Evolutionary conservation across 805 yeast species (phyloP).

Genomic region (Cyberlindnera meyerae): DNA sequence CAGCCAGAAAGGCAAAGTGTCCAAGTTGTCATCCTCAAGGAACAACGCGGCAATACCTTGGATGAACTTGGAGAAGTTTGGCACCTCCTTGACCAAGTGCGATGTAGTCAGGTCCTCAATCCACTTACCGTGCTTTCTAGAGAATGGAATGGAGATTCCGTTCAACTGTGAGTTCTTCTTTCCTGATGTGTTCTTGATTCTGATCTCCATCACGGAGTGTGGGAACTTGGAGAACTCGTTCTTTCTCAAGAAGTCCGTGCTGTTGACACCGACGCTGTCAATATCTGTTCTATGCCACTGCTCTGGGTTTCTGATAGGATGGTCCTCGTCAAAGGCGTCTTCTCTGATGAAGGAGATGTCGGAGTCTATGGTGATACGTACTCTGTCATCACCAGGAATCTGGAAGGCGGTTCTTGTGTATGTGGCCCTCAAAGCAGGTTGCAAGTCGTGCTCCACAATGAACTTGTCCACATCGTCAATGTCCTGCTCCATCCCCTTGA

Average conservation of each 20-base stretch:
- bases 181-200: conserved; percentile 45
- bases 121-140: conserved; percentile 63
- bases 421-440: conserved; percentile 82
- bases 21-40: conserved; percentile 86
- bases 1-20: conserved; percentile 90
- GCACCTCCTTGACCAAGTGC: conserved; percentile 87
- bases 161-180: conserved; percentile 29
- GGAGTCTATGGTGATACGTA: conserved; percentile 85
- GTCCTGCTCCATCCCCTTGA: conserved; percentile 48
- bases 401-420: conserved; percentile 94
- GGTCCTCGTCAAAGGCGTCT: conserved; percentile 75
- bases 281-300: conserved; percentile 92
- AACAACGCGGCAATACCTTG: conserved; percentile 89
- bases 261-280: conserved; percentile 69
- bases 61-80: conserved; percentile 86
- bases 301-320: conserved; percentile 85
- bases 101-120: conserved; percentile 78
- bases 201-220: conserved; percentile 82
- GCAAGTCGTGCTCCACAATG: conserved; percentile 59
- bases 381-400: conserved; percentile 94
- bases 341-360: conserved; percentile 86
- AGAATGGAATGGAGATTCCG: conserved; percentile 35
- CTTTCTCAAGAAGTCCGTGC: conserved; percentile 68
- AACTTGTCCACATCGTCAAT: conserved; percentile 59
- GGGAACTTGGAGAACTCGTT: conserved; percentile 87